phyloP scores from a whole-genome alignment of 148 eudicot species.

The Rheum nobile region DNA sequence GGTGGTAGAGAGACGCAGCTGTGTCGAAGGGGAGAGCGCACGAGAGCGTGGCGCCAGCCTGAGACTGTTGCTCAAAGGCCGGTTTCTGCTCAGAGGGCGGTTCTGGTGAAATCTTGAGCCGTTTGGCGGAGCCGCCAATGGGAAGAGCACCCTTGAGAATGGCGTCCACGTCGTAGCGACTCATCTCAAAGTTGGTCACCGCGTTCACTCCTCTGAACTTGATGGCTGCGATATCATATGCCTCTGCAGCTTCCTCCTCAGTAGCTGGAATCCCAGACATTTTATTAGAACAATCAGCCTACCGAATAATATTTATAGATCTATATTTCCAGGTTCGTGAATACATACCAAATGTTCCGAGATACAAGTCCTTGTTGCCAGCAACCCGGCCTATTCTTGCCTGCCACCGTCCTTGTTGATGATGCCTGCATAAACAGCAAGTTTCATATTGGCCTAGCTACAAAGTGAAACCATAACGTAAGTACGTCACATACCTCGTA shows the following conservation, averaged over 20 bases:
- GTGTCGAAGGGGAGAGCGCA: conserved; percentile 45
- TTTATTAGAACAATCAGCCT: not conserved
- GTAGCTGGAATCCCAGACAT: conserved; percentile 37
- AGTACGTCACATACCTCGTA: conserved; percentile 39
- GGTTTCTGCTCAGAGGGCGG: conserved; percentile 33
- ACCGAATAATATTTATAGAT: not conserved
- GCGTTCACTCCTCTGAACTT: conserved; percentile 70
- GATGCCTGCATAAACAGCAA: conserved; percentile 46
- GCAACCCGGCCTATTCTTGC: conserved; percentile 99
- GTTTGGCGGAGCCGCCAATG: conserved; percentile 77
- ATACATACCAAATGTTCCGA: conserved; percentile 77
- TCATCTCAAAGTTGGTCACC: conserved; percentile 94
- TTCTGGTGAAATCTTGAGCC: conserved; percentile 59
- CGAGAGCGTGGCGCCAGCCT: too few relatives aligned
- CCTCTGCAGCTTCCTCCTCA: conserved; percentile 96
- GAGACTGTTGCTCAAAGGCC: too few relatives aligned
- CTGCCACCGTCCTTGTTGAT: conserved; percentile 99
- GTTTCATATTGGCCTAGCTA: not conserved
- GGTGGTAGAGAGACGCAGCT: conserved; percentile 34
- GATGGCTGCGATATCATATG: conserved; percentile 89
- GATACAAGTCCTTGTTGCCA: conserved; percentile 87
- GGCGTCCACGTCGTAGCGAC: conserved; percentile 75
- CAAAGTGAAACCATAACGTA: not conserved
- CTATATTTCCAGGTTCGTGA: not conserved
- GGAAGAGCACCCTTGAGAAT: conserved; percentile 78